Conservation (phyloP, 2,329 filamentous ascomycete genomes). For the Fusarium sp. region DNA sequence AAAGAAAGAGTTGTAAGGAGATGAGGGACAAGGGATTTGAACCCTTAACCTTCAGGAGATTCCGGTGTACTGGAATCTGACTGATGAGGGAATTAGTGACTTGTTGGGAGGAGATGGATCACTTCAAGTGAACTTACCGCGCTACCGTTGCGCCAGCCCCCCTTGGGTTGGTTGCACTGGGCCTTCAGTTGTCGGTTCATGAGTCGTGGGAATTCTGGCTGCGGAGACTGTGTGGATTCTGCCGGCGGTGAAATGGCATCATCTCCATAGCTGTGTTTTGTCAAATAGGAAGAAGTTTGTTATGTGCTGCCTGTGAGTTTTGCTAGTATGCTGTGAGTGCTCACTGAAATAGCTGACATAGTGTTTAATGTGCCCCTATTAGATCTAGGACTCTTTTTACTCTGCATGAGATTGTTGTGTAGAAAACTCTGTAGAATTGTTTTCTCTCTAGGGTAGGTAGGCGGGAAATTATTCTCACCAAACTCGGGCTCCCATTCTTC, state of each 20-base stretch:
- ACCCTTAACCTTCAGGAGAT: neutral
- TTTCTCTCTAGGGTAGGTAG: neutral
- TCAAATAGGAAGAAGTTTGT: neutral
- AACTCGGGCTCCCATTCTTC: neutral
- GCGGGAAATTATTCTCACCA: neutral
- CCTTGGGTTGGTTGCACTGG: neutral
- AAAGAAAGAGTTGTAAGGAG: neutral
- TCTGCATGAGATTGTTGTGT: accelerated
- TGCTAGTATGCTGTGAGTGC: neutral
- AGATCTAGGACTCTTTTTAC: neutral
- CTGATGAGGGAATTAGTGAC: neutral
- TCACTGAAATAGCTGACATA: accelerated
- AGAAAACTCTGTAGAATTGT: neutral
- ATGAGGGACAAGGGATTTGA: neutral
- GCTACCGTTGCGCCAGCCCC: neutral
- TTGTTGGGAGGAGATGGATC: neutral
- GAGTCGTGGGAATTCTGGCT: neutral
- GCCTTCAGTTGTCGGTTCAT: neutral
- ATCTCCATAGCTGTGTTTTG: neutral
- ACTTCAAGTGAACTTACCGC: neutral
- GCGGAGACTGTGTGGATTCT: neutral
- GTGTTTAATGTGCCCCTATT: neutral
- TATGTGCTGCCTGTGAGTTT: neutral
- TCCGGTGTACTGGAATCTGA: neutral
- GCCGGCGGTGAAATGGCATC: neutral